Base-by-base conservation (phyloP, 495 filamentous ascomycete genomes). In the Venustampulla echinocandica region DNA sequence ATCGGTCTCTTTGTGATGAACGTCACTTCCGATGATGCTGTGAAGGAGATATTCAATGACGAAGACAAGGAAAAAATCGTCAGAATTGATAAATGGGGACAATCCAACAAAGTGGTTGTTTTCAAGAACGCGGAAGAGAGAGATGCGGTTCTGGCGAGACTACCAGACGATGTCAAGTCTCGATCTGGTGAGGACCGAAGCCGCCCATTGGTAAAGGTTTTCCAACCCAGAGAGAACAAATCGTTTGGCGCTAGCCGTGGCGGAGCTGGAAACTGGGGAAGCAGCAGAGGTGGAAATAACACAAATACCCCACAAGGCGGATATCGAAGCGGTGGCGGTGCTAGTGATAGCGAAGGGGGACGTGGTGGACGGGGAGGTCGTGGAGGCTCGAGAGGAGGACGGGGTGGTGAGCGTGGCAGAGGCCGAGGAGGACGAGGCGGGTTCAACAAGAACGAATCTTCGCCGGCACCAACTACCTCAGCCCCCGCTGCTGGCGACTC, bases 1-100 rank as follows among this genome's bases (percentile, higher is more conserved):
- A 82, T 84, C 48, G 89, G 81, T 17, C 74, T 99, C 2, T 96
- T 95, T 61, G 74, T 97, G 13, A 81, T 81, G 62, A 85, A 85
- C 44, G 76, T 87, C 20, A 81, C 80, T 36, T 81, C 73, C 42
- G 82, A 84, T 44, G 83, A 94, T 20, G 84, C 82, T 17, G 81
- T 84, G 4, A 83, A 82, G 25, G 79, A 84, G 24, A 70, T 90
- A 4, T 87, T 99, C 55, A 61, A 76, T 3, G 80, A 93, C 10
- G 86, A 93, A 50, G 86, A 94, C 59, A 81, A 78, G 61, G 57
- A 69, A 10, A 94, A 90, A 64, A 82, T 95, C 43, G 44, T 68
- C 33, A 81, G 83, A 62, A 74, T 96, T 34, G 87, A 95, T 40
- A 85, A 82, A 54, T 80, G 74, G 67, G 78, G 79, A 18, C 79